Conservation (phyloP, 2,329 filamentous ascomycete species). For the Pseudogymnoascus sp. region DNA sequence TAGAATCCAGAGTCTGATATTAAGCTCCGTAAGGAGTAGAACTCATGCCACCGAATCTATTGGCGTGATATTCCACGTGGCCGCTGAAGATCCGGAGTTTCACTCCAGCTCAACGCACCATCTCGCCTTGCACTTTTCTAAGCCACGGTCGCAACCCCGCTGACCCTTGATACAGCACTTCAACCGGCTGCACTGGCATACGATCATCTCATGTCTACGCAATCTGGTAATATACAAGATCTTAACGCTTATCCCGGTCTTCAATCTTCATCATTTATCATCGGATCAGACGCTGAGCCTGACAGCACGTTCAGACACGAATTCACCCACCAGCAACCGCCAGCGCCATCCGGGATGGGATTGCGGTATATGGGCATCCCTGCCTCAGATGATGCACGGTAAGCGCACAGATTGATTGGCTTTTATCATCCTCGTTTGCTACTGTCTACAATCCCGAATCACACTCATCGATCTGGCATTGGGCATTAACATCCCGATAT, state of each 20-base stretch:
- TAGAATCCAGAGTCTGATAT: neutral
- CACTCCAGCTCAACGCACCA: neutral
- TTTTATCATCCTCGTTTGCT: constrained; percentile 4
- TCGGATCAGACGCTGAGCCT: constrained; percentile 27
- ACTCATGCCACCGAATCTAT: neutral
- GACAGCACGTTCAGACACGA: constrained; percentile 28
- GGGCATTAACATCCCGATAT: constrained; percentile 5
- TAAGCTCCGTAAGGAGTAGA: neutral
- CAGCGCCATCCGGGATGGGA: constrained; percentile 27
- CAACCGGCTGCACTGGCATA: constrained; percentile 19
- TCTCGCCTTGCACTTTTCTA: constrained; percentile 3
- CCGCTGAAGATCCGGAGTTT: neutral
- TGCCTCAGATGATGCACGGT: constrained; percentile 29
- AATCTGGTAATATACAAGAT: constrained; percentile 29
- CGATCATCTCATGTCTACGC: constrained; percentile 30
- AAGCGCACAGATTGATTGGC: constrained; percentile 13
- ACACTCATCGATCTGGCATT: neutral
- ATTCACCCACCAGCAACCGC: constrained; percentile 17
- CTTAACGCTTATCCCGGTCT: constrained; percentile 23
- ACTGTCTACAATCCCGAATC: constrained; percentile 1
- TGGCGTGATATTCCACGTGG: constrained; percentile 1
- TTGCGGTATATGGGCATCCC: constrained; percentile 27
- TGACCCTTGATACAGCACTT: constrained; percentile 22
- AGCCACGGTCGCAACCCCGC: constrained; percentile 8
- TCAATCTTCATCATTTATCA: constrained; percentile 25